Evolutionary conservation across 352 stramenopile genomes (phyloP), one percentile per base, ranked within the genome.

Genomic region (Pythium phragmitis): DNA sequence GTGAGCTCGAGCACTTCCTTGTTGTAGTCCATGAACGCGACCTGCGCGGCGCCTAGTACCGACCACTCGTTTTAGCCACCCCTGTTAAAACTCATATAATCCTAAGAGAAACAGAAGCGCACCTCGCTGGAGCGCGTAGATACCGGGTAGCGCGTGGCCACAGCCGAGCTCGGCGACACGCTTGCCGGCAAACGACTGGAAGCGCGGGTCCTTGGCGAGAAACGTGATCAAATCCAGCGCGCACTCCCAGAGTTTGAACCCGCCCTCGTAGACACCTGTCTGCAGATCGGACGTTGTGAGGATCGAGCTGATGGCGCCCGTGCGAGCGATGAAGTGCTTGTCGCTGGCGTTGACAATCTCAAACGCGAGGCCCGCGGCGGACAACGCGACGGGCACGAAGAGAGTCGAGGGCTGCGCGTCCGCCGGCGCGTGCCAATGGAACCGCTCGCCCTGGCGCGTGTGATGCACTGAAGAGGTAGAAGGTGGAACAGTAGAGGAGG

Each of bases 231-330:
- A 74, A 49, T 95, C 85, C 45, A 95, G 56, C 0, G 87, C 76
- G 56, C 85, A 88, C 62, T 95, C 87, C 87, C 87, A 95, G 12
- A 95, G 70, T 69, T 95, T 95, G 67, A 95, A 94, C 21, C 87
- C 87, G 34, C 86, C 87, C 75, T 95, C 87, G 55, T 95, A 95
- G 28, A 95, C 83, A 45, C 85, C 83, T 9, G 76, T 80, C 54
- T 93, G 65, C 17, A 95, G 67, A 50, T 95, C 87, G 0, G 83
- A 91, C 5, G 82, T 87, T 30, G 71, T 89, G 39, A 95, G 60
- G 8, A 93, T 84, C 9, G 75, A 78, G 55, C 72, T 70, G 26
- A 95, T 91, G 17, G 67, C 65, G 43, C 85, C 86, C 8, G 81
- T 91, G 23, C 70, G 72, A 9, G 69, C 64, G 36, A 85, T 60